phyloP scores from a whole-genome alignment of 345 rosid genomes.

The Leavenworthia alabamica region DNA sequence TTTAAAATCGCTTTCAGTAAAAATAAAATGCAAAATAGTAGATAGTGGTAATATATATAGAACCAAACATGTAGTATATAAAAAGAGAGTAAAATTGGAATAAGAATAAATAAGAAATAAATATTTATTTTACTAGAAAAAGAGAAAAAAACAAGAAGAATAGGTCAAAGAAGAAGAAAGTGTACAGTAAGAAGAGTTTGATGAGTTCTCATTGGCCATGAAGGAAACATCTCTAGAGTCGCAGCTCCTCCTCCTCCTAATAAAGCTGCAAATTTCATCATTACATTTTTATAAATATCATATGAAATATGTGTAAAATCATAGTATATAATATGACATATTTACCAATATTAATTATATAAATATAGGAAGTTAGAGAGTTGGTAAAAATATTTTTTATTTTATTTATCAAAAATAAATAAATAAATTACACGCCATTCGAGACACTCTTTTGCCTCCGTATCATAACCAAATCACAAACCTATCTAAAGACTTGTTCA shows the following conservation, averaged over 20 bases:
- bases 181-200: slow-evolving; percentile 73
- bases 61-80: slow-evolving; percentile 5
- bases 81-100: slow-evolving; percentile 11
- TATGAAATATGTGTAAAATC: too few relatives aligned
- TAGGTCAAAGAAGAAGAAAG: slow-evolving; percentile 51
- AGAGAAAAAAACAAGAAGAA: slow-evolving; percentile 31
- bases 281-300: slow-evolving; percentile 10
- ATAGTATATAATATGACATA: slow-evolving; percentile 9
- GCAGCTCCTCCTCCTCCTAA: slow-evolving; percentile 71
- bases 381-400: too few relatives aligned
- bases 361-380: too few relatives aligned
- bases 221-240: slow-evolving; percentile 98
- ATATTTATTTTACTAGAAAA: slow-evolving; percentile 7
- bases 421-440: slow-evolving; percentile 60
- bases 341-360: neutral
- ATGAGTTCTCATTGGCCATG: slow-evolving; percentile 98
- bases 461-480: slow-evolving; percentile 54
- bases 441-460: slow-evolving; percentile 38
- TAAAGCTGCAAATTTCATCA: slow-evolving; percentile 65
- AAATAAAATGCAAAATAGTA: slow-evolving; percentile 7
- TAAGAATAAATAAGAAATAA: neutral
- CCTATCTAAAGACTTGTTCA: slow-evolving; percentile 48
- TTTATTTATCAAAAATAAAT: neutral
- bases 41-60: slow-evolving; percentile 23
- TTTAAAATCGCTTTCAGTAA: slow-evolving; percentile 23